Conservation (phyloP, 192 early-diverging fungal genomes). For the Paraglomus occultum region DNA sequence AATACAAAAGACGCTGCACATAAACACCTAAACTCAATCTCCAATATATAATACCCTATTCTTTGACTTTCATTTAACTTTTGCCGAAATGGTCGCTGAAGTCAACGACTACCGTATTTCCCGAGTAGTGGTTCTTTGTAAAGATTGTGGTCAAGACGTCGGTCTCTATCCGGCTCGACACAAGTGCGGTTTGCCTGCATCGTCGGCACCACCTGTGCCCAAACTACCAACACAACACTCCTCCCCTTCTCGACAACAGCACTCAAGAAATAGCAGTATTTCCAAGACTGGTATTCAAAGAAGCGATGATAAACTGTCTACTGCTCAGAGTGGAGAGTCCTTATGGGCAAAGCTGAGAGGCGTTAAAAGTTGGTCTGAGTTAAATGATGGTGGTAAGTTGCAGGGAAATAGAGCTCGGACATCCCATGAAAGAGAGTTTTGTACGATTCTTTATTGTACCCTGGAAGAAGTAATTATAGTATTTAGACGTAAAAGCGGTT, state of each 20-base stretch:
- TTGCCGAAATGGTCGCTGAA: constrained; percentile 22
- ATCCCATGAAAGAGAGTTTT: no score
- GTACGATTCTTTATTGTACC: no score
- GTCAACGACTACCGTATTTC: constrained; percentile 55
- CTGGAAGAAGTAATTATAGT: no score
- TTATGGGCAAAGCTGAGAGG: constrained; percentile 23
- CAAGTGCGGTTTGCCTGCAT: constrained; percentile 38
- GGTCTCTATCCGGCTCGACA: constrained; percentile 59
- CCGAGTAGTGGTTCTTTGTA: constrained; percentile 54
- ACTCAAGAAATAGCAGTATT: not conserved
- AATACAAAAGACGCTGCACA: no score
- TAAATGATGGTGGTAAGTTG: constrained; percentile 2
- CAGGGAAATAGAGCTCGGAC: not conserved
- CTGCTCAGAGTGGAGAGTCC: not conserved
- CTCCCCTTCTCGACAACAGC: not conserved
- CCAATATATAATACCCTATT: no score
- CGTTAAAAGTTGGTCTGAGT: constrained; percentile 14
- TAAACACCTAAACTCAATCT: no score
- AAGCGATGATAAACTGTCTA: not conserved
- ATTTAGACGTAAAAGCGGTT: no score
- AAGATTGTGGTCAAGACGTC: constrained; percentile 60
- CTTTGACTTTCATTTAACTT: no score
- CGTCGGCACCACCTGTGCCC: constrained; percentile 36
- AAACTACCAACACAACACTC: constrained; percentile 35
- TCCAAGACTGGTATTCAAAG: not conserved